These are phyloP conservation scores for Thinopyrum elongatum DNA, from an alignment of 176 grass and related monocot species.

Conservation along the genomic window DNA sequence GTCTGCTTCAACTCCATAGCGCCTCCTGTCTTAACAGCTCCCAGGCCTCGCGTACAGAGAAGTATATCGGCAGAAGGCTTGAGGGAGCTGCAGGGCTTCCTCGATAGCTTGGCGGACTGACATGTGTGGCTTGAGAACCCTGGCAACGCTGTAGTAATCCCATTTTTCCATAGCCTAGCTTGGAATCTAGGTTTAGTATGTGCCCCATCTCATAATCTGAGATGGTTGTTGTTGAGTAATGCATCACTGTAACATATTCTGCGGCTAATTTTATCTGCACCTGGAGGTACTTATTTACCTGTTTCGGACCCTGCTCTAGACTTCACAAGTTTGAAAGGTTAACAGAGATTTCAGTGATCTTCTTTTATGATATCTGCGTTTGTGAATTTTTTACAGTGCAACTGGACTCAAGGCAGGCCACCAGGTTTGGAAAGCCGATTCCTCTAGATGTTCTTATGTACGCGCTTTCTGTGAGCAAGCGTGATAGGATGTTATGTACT, in stretches of 20 bases:
- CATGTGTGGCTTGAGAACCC: neutral
- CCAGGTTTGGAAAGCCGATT: neutral
- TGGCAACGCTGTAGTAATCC: constrained; percentile 18
- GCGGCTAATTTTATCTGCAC: constrained; percentile 62
- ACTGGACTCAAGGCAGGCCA: neutral
- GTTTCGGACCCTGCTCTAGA: neutral
- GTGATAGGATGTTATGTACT: neutral
- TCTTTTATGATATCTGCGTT: neutral
- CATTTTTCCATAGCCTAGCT: constrained; percentile 30
- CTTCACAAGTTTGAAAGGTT: constrained; percentile 10
- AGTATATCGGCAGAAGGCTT: constrained; percentile 93
- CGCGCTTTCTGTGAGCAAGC: neutral
- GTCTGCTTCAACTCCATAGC: constrained; percentile 77
- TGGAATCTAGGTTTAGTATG: constrained; percentile 43
- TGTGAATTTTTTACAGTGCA: neutral
- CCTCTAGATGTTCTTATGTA: neutral
- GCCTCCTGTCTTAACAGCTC: constrained; percentile 57
- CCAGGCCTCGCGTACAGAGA: constrained; percentile 76
- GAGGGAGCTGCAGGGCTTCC: constrained; percentile 83
- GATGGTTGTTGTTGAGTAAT: constrained; percentile 59
- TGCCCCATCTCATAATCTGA: constrained; percentile 42
- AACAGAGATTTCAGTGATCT: neutral
- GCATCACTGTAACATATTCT: constrained; percentile 61
- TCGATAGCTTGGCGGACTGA: constrained; percentile 76
- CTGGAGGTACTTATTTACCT: constrained; percentile 25